Conservation (phyloP, 129 eudicot species). For the Centrapalus pauciflorus region DNA sequence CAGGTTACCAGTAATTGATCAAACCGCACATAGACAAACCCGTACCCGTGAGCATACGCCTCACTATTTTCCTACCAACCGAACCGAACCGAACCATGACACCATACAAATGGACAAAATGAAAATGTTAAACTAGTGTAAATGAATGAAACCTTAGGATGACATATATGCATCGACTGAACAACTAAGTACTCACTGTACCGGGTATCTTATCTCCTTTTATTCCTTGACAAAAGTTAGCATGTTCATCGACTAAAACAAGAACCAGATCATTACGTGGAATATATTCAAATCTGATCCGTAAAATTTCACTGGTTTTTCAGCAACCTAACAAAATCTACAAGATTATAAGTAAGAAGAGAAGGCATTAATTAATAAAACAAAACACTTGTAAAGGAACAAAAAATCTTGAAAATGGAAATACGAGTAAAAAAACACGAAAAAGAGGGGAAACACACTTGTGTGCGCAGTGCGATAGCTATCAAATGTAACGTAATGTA, state of each 20-base stretch:
- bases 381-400: not conserved
- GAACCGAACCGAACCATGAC: too few relatives aligned
- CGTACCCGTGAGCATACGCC: too few relatives aligned
- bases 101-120: too few relatives aligned
- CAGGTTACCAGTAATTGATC: too few relatives aligned
- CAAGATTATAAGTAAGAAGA: not conserved
- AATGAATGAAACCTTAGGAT: not conserved
- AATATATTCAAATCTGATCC: constrained; percentile 8
- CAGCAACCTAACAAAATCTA: not conserved
- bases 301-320: not conserved
- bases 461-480: not conserved
- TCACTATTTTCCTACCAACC: too few relatives aligned
- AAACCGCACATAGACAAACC: too few relatives aligned
- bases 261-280: not conserved
- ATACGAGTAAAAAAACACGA: not conserved
- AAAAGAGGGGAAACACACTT: not conserved
- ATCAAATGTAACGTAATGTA: not conserved
- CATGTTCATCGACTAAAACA: not conserved
- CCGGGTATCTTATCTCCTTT: not conserved
- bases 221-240: not conserved
- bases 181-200: not conserved
- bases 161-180: constrained; percentile 3
- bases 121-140: not conserved
- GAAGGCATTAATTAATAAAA: not conserved
- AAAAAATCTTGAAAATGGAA: not conserved